Base-by-base conservation (phyloP, 352 stramenopile species). In the Thraustochytrium sp. region DNA sequence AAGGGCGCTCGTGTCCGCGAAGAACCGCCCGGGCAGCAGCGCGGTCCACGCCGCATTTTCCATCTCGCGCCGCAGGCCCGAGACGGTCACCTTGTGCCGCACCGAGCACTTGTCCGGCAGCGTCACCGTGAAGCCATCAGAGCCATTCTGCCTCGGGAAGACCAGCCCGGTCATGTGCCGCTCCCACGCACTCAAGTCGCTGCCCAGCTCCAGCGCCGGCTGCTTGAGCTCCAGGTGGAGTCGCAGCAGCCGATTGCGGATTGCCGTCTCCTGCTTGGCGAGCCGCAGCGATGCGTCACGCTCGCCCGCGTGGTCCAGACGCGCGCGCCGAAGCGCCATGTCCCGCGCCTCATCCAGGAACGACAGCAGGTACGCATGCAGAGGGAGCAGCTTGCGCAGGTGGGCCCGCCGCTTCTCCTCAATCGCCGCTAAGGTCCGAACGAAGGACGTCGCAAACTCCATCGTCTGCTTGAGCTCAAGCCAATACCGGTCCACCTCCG, bases 1-100 rank as follows among this genome's bases (percentile, higher is more conserved):
- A 13, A 80, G 18, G 42, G 34, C 31, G 3, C 8, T 4, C 44
- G 9, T 9, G 38, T 80, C 48, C 13, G 68, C 40, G 53, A 80
- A 80, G 53, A 80, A 80, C 38, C 68, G 48, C 23, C 31, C 31
- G 16, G 68, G 68, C 18, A 80, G 44, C 4, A 80, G 68, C 49
- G 68, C 63, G 4, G 68, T 53, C 68, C 68, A 80, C 5, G 68
- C 68, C 53, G 31, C 68, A 31, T 63, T 11, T 4, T 63, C 26
- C 11, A 80, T 63, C 34, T 80, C 68, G 53, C 68, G 68, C 31
- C 36, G 8, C 18, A 80, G 68, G 13, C 3, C 49, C 31, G 26
- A 44, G 18, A 46, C 34, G 46, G 68, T 75, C 23, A 80, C 68
- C 37, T 80, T 80, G 51, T 80, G 68, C 31, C 23, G 4, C 8